Evolutionary conservation across 345 rosid genomes (phyloP), one percentile per base, ranked within the genome.

Genomic region (Syzygium aromaticum): DNA sequence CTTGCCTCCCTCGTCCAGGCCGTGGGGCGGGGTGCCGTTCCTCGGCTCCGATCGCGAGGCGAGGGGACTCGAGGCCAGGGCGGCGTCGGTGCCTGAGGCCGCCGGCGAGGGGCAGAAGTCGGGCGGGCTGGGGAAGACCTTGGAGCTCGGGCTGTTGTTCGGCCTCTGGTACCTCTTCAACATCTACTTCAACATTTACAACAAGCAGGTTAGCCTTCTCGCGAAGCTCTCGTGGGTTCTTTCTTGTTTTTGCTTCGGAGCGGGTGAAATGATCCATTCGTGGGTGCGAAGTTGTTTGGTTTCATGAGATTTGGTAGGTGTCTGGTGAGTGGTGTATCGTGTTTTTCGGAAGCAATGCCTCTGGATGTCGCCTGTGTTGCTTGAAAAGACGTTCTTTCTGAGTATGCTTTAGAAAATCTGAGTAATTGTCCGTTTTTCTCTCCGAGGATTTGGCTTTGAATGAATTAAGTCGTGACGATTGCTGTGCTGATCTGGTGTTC

Each of bases 111-210:
- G 87, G 14, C 91, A 94, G 84, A 88, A 90, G 84, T 54, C 94
- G 16, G 90, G 88, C 17, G 90, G 89, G 56, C 30, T 95, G 64
- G 2, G 5, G 21, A 93, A 86, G 94, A 93, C 92, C 9, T 57
- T 96, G n/a, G 95, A 90, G 92, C 96, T 98, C 77, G 98, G 97
- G 30, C 61, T 91, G 89, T 85, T 98, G 92, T 95, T 98, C 91
- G 98, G 94, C 27, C 84, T 96, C 23, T 98, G 99, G 99, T 94
- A 90, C 89, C 88, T 98, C 84, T 96, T 98, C 90, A 98, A 98
- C 87, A 98, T 98, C 91, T 96, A 96, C 98, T 98, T 98, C 97
- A 98, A 98, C 90, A 98, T 98, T 86, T 98, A 98, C 91, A 98
- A 98, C 92, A 98, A 98, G 87, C 99, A 96, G 99, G 99, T 98